Conservation (phyloP, 371 early-diverging fungal genomes). For the Haplosporangium sp. region DNA sequence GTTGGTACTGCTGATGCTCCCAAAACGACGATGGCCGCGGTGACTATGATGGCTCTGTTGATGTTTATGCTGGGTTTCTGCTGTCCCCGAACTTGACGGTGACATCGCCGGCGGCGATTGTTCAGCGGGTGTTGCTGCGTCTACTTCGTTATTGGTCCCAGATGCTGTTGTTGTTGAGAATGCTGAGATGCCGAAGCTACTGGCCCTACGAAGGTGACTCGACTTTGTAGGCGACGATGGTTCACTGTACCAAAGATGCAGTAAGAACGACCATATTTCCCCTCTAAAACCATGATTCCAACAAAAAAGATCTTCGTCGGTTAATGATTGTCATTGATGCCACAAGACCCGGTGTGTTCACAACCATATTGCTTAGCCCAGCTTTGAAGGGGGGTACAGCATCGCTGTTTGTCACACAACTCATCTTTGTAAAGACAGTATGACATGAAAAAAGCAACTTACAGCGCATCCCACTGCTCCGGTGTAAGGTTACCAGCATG, state of each 20-base stretch:
- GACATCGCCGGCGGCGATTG: slow-evolving; percentile 7
- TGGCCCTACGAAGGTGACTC: slow-evolving; percentile 22
- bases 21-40: background rate
- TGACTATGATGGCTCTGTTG: background rate
- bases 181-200: slow-evolving; percentile 16
- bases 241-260: slow-evolving; percentile 54
- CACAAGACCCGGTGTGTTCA: background rate
- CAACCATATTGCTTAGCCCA: too few relatives aligned
- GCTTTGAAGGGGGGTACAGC: background rate
- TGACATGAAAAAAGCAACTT: slow-evolving; percentile 7
- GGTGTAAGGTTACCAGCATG: slow-evolving; percentile 44
- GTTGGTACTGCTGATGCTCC: slow-evolving; percentile 5
- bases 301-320: background rate
- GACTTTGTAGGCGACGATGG: slow-evolving; percentile 28
- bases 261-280: slow-evolving; percentile 51
- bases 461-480: slow-evolving; percentile 52
- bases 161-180: slow-evolving; percentile 4
- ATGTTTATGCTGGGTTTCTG: slow-evolving; percentile 4
- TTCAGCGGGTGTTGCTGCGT: background rate
- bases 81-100: slow-evolving; percentile 16
- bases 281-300: slow-evolving; percentile 20
- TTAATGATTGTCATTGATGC: too few relatives aligned
- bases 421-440: background rate
- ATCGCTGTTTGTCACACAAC: background rate
- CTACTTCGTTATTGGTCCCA: background rate